These are phyloP conservation scores for Miscanthus sacchariflorus DNA, from an alignment of 202 grass and related monocot species.

Conservation along the genomic window DNA sequence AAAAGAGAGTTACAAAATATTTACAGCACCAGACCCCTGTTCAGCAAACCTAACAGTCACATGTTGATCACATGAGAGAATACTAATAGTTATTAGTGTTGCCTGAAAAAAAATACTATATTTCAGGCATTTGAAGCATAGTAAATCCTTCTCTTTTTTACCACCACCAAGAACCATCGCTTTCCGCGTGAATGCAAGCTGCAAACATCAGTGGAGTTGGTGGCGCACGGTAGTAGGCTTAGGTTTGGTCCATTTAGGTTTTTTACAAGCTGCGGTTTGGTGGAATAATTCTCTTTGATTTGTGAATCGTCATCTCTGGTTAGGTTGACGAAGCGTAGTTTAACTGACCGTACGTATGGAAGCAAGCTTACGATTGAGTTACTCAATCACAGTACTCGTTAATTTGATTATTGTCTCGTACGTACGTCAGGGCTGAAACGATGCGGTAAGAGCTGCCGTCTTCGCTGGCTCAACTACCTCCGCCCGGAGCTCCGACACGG, in stretches of 20 bases:
- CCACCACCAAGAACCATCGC: background rate
- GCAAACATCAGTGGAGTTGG: background rate
- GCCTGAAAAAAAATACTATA: too few relatives aligned
- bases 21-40: too few relatives aligned
- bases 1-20: too few relatives aligned
- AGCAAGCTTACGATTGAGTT: background rate
- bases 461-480: slow-evolving; percentile 88
- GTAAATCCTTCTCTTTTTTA: background rate
- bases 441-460: slow-evolving; percentile 88
- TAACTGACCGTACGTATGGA: background rate
- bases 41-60: too few relatives aligned
- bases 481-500: slow-evolving; percentile 73
- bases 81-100: too few relatives aligned
- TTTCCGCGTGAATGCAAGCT: background rate
- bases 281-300: background rate
- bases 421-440: slow-evolving; percentile 63
- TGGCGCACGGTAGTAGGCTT: slow-evolving; percentile 6
- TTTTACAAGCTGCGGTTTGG: background rate
- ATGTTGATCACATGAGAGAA: too few relatives aligned
- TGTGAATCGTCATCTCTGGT: too few relatives aligned
- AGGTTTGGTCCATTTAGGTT: background rate
- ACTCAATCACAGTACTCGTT: background rate
- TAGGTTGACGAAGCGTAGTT: background rate
- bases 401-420: background rate
- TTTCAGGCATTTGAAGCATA: too few relatives aligned